Percentiles rank a stretch among this genome's conserved stretches.
Evolutionary conservation across 176 grass and related monocot genomes (phyloP).

Genomic region (Carex pumila): DNA sequence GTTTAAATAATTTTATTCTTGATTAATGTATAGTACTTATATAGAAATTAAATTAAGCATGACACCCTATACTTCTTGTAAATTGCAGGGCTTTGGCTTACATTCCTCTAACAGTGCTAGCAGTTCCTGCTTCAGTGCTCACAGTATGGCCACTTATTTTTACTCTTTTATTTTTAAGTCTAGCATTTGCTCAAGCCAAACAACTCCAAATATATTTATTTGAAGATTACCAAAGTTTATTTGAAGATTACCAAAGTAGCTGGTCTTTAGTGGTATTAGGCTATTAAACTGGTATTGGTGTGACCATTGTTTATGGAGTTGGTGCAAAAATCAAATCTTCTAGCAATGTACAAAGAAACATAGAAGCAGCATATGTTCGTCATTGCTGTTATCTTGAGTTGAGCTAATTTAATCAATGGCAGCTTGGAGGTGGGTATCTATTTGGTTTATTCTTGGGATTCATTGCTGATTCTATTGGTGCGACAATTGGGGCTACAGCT

Average conservation of each 20-base stretch:
- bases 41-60: neutral
- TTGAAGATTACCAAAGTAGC: neutral
- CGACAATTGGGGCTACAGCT: conserved; percentile 91
- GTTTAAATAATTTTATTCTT: neutral
- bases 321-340: neutral
- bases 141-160: conserved; percentile 41
- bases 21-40: conserved; percentile 2
- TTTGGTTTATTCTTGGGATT: conserved; percentile 93
- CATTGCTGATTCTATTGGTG: conserved; percentile 92
- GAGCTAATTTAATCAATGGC: conserved; percentile 15
- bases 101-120: conserved; percentile 85
- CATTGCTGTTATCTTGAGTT: neutral
- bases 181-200: neutral
- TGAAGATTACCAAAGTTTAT: neutral
- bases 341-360: neutral
- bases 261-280: neutral
- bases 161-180: neutral
- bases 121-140: conserved; percentile 94
- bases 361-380: neutral
- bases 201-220: neutral
- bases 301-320: neutral
- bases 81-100: conserved; percentile 82
- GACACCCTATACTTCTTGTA: neutral
- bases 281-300: neutral
- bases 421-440: conserved; percentile 98